Base-by-base conservation (phyloP, 2,329 filamentous ascomycete species). In the Monosporascus sp. region DNA sequence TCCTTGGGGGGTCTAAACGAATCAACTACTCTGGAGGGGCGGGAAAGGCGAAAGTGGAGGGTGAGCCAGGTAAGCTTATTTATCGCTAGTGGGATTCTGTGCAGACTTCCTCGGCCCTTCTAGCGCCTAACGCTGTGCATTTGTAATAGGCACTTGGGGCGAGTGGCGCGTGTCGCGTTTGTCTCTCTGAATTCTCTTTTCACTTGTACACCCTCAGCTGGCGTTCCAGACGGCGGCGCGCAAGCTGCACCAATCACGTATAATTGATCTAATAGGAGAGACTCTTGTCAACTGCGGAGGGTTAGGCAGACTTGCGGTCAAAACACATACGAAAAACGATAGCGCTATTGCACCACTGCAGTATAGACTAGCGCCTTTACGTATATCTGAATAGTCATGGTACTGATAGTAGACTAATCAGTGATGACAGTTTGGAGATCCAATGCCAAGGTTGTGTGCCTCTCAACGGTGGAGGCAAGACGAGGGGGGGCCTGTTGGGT, bases 61-160 rank as follows among this genome's bases (percentile, higher is more conserved):
- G 24, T n/a, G 42, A 24, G 42, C 24, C 42, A 46, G 42, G 42
- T 46, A 27, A 46, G 24, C 22, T 46, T 46, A 27, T 27, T 46
- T 46, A 46, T 46, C 18, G 34, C 54, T 57, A 60, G 59, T 51
- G 51, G 49, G 46, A 55, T 69, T 70, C 67, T 56, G 62, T 68
- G 65, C 64, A 69, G 60, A 54, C 60, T 70, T 70, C 68, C 65
- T 65, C 62, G 61, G 65, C 56, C 55, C 64, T 68, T 70, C 67
- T 70, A 70, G 68, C 67, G 67, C 51, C 56, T 41, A 48, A 46
- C 48, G 9, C 49, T 24, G 53, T 17, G 34, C 41, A 11, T 27
- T 3, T 27, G 27, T 34, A 34, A 34, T 14, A 5, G 31, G 27
- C 27, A 1, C 27, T 31, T 31, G 3, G 9, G 9, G 31, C 11